A percentile compares a stretch with the other conserved stretches of the same genome.
Evolutionary conservation across 176 grass and related monocot genomes (phyloP).

Genomic region (Musa itinerans): DNA sequence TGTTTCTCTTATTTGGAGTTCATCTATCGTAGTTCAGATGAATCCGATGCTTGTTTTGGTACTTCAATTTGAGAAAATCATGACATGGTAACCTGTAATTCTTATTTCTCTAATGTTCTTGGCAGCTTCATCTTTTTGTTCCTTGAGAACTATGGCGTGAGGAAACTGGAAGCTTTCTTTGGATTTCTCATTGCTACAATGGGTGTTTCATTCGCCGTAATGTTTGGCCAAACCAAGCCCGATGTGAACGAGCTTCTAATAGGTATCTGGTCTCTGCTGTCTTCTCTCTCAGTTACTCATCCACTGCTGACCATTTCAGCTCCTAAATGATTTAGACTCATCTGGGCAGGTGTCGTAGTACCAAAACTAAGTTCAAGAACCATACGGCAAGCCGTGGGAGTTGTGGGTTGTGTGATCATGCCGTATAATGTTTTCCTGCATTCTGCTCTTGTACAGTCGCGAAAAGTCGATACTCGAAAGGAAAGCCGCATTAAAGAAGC

Average conservation of each 20-base stretch:
- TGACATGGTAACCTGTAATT: not conserved
- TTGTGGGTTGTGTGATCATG: slow-evolving; percentile 24
- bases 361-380: slow-evolving; percentile 39
- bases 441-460: slow-evolving; percentile 24
- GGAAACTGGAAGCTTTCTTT: slow-evolving; percentile 96
- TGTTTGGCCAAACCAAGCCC: slow-evolving; percentile 93
- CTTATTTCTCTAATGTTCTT: slow-evolving; percentile 6
- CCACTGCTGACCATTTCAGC: not conserved
- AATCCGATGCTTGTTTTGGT: not conserved
- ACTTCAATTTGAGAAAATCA: not conserved
- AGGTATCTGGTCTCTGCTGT: slow-evolving; percentile 24
- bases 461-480: slow-evolving; percentile 7
- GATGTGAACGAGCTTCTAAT: slow-evolving; percentile 81
- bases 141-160: slow-evolving; percentile 92
- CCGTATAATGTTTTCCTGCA: slow-evolving; percentile 26
- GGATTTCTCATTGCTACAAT: slow-evolving; percentile 73
- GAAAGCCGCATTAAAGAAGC: slow-evolving; percentile 11
- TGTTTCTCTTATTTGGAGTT: not conserved
- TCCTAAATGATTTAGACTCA: not conserved
- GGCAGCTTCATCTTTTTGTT: slow-evolving; percentile 91
- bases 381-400: slow-evolving; percentile 20
- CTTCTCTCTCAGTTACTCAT: not conserved
- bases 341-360: slow-evolving; percentile 56
- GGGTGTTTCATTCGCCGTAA: slow-evolving; percentile 71
- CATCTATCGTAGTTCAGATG: no score